Conservation (phyloP, 2,329 filamentous ascomycete species). For the Aspergillus versicolor region DNA sequence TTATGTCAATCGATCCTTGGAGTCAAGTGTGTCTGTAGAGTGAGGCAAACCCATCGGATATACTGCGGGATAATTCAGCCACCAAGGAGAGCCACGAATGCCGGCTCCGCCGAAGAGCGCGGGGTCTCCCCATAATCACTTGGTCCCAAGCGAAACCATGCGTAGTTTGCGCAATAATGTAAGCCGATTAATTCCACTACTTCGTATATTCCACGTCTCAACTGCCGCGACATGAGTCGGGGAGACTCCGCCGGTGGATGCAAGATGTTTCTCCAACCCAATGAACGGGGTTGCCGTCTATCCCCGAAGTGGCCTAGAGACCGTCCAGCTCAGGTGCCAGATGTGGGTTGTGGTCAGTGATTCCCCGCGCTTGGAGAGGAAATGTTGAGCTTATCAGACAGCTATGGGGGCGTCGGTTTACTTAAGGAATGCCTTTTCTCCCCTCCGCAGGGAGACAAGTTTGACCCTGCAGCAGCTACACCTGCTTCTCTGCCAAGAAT, state of each 20-base stretch:
- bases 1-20: neutral
- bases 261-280: neutral
- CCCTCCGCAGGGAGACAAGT: neutral
- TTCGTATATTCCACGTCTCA: neutral
- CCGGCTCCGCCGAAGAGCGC: neutral
- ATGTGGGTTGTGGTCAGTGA: neutral
- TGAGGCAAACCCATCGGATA: neutral
- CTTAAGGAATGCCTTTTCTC: neutral
- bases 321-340: neutral
- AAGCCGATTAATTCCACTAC: neutral
- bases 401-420: neutral
- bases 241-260: neutral
- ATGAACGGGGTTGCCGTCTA: neutral
- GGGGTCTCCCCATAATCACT: neutral
- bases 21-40: neutral
- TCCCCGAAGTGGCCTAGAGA: neutral
- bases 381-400: neutral
- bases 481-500: neutral
- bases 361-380: constrained; percentile 1
- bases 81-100: neutral
- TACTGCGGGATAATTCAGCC: neutral
- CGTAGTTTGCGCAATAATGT: neutral
- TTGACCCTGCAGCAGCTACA: neutral
- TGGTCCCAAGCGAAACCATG: no score
- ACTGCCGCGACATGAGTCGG: neutral